Percentiles rank a stretch among this genome's conserved stretches.
Evolutionary conservation across 768 basidiomycete genomes (phyloP).

Genomic region (Coprinopsis sp.): DNA sequence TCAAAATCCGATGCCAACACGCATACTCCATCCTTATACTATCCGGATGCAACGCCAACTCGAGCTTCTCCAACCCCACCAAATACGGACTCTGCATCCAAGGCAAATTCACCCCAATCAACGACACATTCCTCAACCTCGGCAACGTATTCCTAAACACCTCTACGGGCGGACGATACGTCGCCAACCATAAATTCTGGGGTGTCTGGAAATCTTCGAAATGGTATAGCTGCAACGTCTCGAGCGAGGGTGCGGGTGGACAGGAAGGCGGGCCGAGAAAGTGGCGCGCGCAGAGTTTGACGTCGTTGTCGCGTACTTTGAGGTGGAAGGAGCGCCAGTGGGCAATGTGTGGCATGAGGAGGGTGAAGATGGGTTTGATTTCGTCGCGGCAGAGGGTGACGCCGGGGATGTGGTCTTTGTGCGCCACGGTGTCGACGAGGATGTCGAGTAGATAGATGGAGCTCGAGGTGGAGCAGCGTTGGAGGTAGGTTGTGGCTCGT

Average conservation of each 20-base stretch:
- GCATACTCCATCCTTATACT: slow-evolving; percentile 52
- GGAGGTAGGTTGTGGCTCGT: slow-evolving; percentile 44
- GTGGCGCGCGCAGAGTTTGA: slow-evolving; percentile 44
- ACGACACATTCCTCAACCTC: slow-evolving; percentile 46
- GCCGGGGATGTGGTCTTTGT: slow-evolving; percentile 42
- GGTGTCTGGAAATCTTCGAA: slow-evolving; percentile 52
- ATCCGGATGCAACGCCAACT: slow-evolving; percentile 58
- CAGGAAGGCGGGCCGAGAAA: slow-evolving; percentile 36
- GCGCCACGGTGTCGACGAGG: slow-evolving; percentile 51
- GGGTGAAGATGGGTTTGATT: slow-evolving; percentile 39
- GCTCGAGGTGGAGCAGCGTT: slow-evolving; percentile 25
- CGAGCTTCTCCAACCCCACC: slow-evolving; percentile 42
- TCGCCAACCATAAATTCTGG: slow-evolving; percentile 49
- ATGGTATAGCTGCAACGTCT: slow-evolving; percentile 61
- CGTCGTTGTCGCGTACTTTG: slow-evolving; percentile 55
- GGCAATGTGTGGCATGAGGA: slow-evolving; percentile 41
- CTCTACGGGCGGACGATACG: slow-evolving; percentile 53
- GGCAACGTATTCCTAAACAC: slow-evolving; percentile 53
- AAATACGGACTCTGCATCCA: slow-evolving; percentile 52
- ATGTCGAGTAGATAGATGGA: slow-evolving; percentile 43
- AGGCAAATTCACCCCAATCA: slow-evolving; percentile 63
- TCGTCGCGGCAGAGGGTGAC: slow-evolving; percentile 51
- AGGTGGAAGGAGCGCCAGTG: slow-evolving; percentile 59
- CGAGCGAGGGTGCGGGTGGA: slow-evolving; percentile 49
- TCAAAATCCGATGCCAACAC: slow-evolving; percentile 53